Conservation (phyloP, 768 basidiomycete species). For the Podaxis carcinomalis region DNA sequence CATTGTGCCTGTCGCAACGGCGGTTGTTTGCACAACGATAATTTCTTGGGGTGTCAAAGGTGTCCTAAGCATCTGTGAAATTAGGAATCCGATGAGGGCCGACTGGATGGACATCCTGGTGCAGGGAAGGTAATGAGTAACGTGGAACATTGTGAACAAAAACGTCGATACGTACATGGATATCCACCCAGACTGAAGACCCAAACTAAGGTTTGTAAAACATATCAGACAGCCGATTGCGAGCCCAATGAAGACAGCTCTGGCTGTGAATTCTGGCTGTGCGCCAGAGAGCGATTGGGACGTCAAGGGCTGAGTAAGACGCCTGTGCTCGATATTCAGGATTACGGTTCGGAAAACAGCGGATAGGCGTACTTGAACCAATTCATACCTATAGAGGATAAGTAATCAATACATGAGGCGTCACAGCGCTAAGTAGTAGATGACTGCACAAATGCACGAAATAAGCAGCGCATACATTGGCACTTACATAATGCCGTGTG, state of each 20-base stretch:
- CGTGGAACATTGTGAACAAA: not conserved
- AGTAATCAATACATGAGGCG: constrained; percentile 8
- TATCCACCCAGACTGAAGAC: constrained; percentile 88
- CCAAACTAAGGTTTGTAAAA: constrained; percentile 89
- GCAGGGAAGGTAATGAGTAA: not conserved
- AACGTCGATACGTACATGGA: constrained; percentile 53
- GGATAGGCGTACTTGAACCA: constrained; percentile 19
- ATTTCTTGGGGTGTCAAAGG: constrained; percentile 90
- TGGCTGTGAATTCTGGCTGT: constrained; percentile 40
- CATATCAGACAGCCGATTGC: constrained; percentile 83
- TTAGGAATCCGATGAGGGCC: constrained; percentile 84
- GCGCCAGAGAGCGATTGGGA: constrained; percentile 15
- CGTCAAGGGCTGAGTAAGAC: not conserved
- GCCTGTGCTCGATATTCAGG: not conserved
- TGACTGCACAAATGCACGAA: not conserved
- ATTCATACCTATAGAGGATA: constrained; percentile 3
- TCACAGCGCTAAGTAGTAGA: not conserved
- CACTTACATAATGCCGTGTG: not conserved
- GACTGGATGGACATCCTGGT: constrained; percentile 93
- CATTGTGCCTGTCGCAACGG: constrained; percentile 91
- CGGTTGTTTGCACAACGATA: constrained; percentile 91
- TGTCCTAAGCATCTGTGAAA: constrained; percentile 68
- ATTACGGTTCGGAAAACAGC: not conserved
- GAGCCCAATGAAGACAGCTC: constrained; percentile 73
- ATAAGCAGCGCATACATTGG: not conserved